Conservation (phyloP, 2,329 filamentous ascomycete genomes). For the Xylaria sp. region DNA sequence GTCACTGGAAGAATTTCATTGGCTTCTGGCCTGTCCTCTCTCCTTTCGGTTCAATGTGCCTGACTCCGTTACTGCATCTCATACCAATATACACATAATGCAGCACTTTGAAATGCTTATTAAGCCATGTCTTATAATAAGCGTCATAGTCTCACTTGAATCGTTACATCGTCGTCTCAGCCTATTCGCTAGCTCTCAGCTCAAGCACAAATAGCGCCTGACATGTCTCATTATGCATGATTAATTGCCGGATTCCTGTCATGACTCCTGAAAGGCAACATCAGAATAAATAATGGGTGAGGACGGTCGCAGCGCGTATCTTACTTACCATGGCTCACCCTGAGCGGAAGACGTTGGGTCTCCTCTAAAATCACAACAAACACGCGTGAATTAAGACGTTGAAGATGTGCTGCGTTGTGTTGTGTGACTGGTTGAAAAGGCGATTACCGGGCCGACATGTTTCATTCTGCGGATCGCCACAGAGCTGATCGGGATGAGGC, state of each 20-base stretch:
- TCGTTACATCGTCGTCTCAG: conserved; percentile 10
- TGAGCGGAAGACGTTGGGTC: conserved; percentile 72
- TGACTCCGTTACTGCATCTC: neutral
- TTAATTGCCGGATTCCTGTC: neutral
- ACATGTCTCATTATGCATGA: conserved; percentile 24
- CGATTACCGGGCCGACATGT: conserved; percentile 74
- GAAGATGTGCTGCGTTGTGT: conserved; percentile 73
- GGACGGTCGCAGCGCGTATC: too few relatives aligned
- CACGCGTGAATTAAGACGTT: conserved; percentile 42
- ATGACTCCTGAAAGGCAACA: neutral
- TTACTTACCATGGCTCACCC: conserved; percentile 56
- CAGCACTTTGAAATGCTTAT: neutral
- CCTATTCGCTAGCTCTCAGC: conserved; percentile 1
- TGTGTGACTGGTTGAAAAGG: conserved; percentile 70
- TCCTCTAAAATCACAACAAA: conserved; percentile 59
- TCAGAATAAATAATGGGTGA: neutral
- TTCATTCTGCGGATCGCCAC: conserved; percentile 73
- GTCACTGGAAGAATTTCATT: neutral
- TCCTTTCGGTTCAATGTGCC: neutral
- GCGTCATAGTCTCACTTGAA: neutral
- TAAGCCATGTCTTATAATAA: neutral
- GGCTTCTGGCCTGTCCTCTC: neutral
- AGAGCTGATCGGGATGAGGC: conserved; percentile 66
- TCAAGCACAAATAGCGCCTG: conserved; percentile 24
- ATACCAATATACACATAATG: neutral